Base-by-base conservation (phyloP, 225 moss, liverwort and hornwort genomes). In the Straminergon stramineum region DNA sequence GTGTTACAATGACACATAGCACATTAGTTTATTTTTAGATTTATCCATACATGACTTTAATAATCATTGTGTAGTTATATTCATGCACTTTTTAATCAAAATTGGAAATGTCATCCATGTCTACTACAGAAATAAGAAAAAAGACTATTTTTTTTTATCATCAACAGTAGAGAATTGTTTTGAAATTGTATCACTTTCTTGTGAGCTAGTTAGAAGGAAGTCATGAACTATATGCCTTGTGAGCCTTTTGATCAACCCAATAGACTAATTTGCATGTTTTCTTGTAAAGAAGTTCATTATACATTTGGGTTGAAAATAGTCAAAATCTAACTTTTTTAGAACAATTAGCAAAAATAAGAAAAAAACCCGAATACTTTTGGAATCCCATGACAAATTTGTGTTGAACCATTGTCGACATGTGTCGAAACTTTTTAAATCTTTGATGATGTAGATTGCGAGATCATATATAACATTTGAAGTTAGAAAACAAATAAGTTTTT, bases 211-310 rank as follows among this genome's bases (percentile, higher is more conserved):
- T 56, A 27, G 27, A 27, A 57, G 21, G 6, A n/a, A 4, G 2
- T 80, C 18, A 28, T 26, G 19, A 31, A 31, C 3, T 16, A 30
- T 10, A 41, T 43, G 5, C 31, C 3, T 75, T 7, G 4, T 10
- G 2, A 48, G 3, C 9, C 11, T 48, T 48, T 75, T 19, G 2
- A 75, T 20, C 2, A 10, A 11, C 1, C 2, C 0, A 31, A 32
- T 7, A 75, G 18, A 20, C 1, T 75, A 32, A 2, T 19, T 75
- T 13, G 20, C 0, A 1, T 51, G 2, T 11, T 32, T 32, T 51
- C 2, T 32, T 2, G 2, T 51, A 7, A 7, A 7, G 4, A 75
- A 18, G 51, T 19, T 51, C 0, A 0, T 43, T 7, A 2, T 75
- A 51, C 0, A 1, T 32, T 19, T 12, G 51, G 12, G 1, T 75